phyloP scores from a whole-genome alignment of 768 basidiomycete species.

The Auricularia sp. region DNA sequence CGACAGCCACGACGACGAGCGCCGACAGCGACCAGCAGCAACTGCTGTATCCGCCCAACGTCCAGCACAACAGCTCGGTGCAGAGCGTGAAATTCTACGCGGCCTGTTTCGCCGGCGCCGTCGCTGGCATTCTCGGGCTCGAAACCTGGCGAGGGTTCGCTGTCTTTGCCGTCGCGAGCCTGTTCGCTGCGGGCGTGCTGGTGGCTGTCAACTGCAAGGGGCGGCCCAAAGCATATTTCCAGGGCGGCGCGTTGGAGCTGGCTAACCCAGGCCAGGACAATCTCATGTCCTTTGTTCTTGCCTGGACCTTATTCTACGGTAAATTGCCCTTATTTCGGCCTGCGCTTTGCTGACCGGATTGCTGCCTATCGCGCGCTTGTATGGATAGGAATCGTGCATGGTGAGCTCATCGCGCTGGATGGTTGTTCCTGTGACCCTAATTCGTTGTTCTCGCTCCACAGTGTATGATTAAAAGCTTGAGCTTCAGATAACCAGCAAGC shows the following conservation, averaged over 20 bases:
- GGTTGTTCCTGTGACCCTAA: background rate
- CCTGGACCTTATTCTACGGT: constrained; percentile 94
- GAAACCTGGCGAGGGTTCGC: constrained; percentile 77
- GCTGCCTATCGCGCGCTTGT: constrained; percentile 10
- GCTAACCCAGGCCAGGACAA: constrained; percentile 85
- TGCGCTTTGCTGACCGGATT: constrained; percentile 40
- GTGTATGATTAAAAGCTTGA: no score
- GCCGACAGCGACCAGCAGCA: background rate
- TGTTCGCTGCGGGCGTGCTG: constrained; percentile 57
- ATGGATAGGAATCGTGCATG: background rate
- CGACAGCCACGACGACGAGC: background rate
- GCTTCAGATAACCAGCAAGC: no score
- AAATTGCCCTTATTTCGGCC: constrained; percentile 18
- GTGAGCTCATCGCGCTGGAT: constrained; percentile 1
- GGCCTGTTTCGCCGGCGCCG: constrained; percentile 76
- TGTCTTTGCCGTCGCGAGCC: constrained; percentile 58
- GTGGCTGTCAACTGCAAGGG: constrained; percentile 63
- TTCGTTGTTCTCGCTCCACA: background rate
- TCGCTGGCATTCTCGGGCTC: constrained; percentile 81
- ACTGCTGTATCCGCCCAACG: constrained; percentile 49
- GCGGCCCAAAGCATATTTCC: constrained; percentile 49
- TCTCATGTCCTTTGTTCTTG: constrained; percentile 78
- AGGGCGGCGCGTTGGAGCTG: constrained; percentile 55
- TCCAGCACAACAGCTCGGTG: constrained; percentile 50
- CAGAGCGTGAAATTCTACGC: constrained; percentile 68